Percentiles rank a stretch among this genome's conserved stretches.
Conservation (phyloP, 169 alveolate genomes). For the Neospora caninum region DNA sequence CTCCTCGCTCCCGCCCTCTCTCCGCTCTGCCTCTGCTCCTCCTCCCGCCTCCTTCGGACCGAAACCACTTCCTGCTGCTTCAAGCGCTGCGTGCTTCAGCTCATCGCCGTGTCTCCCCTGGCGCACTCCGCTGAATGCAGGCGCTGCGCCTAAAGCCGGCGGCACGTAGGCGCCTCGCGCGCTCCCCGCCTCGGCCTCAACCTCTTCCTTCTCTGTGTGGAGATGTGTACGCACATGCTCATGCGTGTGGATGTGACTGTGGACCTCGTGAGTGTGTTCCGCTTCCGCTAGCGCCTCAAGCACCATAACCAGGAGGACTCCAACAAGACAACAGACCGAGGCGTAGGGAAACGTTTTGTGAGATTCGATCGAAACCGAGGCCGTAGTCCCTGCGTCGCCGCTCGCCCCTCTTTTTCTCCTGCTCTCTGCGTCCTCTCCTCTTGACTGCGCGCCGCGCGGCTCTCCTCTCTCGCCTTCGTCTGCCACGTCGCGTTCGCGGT, state of each 20-base stretch:
- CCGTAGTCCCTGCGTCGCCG: not conserved
- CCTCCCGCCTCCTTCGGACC: not conserved
- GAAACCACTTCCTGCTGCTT: too few species aligned
- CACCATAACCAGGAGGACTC: conserved; percentile 49
- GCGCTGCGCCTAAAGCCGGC: not conserved
- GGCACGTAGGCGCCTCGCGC: not conserved
- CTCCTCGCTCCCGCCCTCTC: too few species aligned
- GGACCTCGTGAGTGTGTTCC: conserved; percentile 7
- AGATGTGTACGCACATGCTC: conserved; percentile 18
- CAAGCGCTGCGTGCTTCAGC: too few species aligned
- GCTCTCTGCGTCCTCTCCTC: too few species aligned
- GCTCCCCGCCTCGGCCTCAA: not conserved
- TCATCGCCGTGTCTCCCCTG: too few species aligned
- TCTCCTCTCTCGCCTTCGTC: too few species aligned
- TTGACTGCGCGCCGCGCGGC: too few species aligned
- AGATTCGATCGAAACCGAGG: not conserved
- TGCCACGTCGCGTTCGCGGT: not conserved
- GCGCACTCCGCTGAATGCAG: too few species aligned
- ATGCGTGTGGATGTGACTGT: conserved; percentile 31
- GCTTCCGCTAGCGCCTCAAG: conserved; percentile 56
- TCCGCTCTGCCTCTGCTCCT: not conserved
- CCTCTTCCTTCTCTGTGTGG: not conserved
- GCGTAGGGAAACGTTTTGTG: not conserved
- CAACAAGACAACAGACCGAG: conserved; percentile 49
- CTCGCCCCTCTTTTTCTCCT: not conserved